Base-by-base conservation (phyloP, 345 rosid genomes). In the Kernera saxatilis region DNA sequence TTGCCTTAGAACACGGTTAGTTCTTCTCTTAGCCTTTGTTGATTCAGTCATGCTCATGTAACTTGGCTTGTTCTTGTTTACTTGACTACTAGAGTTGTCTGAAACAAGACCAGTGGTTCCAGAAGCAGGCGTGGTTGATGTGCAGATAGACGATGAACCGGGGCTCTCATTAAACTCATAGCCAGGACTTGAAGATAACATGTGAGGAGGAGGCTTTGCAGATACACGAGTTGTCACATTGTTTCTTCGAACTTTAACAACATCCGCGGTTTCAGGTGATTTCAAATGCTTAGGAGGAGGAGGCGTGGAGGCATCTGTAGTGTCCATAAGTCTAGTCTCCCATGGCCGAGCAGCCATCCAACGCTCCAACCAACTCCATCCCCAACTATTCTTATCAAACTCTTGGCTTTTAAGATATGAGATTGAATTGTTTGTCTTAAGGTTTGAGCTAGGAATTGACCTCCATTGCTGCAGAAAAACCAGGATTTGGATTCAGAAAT, bases 271-370 rank as follows among this genome's bases (percentile, higher is more conserved):
- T 50, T 87, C 90, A 0, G 84, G 80, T 62, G 88, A 84, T 76
- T 82, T 87, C 27, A 74, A 23, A 22, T 81, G 81, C 29, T 77
- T 64, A 72, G 79, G 82, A 3, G 66, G 71, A 15, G 81, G 82
- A 10, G 86, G 84, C 15, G 84, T 84, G 19, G 58, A 77, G n/a
- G 57, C 81, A 0, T 80, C 69, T 6, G 77, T 58, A 9, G 71
- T 67, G 27, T 91, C 97, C 92, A 86, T 84, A 82, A 89, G 74
- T 64, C 97, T 74, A 6, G 91, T 82, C 81, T 91, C 99, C 99
- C 97, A 93, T 74, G 99, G 99, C 80, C 84, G 80, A 40, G 96
- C 91, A 1, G 96, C 97, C 99, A 93, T 91, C 99, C 99, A 93
- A 41, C 99, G 94, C 65, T 91, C 99, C 11, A 93, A 84, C 99